These are phyloP conservation scores for Trichoderma citrinoviride DNA, from an alignment of 2,329 filamentous ascomycete genomes.

Conservation along the genomic window DNA sequence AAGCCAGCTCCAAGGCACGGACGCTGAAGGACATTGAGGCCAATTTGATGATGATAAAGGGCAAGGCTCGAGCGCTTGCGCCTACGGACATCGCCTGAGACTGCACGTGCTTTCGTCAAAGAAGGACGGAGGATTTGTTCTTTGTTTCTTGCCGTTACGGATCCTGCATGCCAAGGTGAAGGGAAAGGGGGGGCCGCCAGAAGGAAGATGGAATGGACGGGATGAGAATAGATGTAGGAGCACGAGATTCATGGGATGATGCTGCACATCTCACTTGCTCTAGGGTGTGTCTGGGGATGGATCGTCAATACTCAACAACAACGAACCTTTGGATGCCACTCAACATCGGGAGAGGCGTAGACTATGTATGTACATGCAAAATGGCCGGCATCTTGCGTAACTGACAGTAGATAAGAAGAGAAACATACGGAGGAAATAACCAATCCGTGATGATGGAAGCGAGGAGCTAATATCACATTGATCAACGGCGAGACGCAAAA, in stretches of 20 bases:
- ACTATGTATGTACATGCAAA: not conserved
- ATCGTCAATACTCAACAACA: not conserved
- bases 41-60: no score
- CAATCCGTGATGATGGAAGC: slow-evolving; percentile 4
- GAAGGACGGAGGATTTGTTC: not conserved
- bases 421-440: not conserved
- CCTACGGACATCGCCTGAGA: not conserved
- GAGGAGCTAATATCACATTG: not conserved
- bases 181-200: not conserved
- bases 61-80: not conserved
- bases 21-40: not conserved
- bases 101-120: not conserved
- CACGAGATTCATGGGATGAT: not conserved
- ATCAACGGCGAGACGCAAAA: slow-evolving; percentile 9
- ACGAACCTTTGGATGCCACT: not conserved
- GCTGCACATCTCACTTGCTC: not conserved
- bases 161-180: not conserved
- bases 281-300: not conserved
- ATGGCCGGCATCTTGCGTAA: not conserved
- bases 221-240: no score
- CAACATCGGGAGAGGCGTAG: not conserved
- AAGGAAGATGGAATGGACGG: not conserved
- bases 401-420: not conserved
- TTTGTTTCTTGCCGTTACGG: not conserved
- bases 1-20: not conserved